A percentile compares a stretch with the other conserved stretches of the same genome.
phyloP scores from a whole-genome alignment of 2,329 filamentous ascomycete genomes.

The Colletotrichum sp. region DNA sequence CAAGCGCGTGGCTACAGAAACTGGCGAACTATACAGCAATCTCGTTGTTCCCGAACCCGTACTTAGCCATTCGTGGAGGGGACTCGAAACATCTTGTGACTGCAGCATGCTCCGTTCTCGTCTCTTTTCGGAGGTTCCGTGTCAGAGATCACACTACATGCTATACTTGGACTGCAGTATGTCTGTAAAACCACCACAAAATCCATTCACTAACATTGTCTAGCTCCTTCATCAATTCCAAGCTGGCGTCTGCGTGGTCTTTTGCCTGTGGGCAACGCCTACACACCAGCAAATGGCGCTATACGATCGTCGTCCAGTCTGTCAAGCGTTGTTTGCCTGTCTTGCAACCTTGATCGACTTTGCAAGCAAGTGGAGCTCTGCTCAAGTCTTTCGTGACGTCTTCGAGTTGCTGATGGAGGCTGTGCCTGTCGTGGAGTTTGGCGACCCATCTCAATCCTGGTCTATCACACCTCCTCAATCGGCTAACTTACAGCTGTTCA shows the following conservation, averaged over 20 bases:
- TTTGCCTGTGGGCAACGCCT: not conserved
- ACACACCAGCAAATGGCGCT: not conserved
- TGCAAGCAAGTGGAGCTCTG: not conserved
- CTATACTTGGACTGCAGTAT: not conserved
- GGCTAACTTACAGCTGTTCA: not conserved
- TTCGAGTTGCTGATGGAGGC: not conserved
- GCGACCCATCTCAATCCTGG: not conserved
- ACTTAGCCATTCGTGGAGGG: not conserved
- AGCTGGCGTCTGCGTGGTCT: not conserved
- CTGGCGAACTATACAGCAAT: not conserved
- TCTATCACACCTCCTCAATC: not conserved
- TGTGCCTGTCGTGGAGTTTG: not conserved
- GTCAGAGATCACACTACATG: not conserved
- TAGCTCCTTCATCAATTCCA: not conserved
- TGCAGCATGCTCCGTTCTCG: not conserved
- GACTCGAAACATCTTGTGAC: not conserved
- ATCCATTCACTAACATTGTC: not conserved
- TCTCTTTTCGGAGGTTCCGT: not conserved
- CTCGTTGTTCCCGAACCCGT: not conserved
- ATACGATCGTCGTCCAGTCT: not conserved
- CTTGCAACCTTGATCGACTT: not conserved
- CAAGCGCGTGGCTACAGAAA: not conserved
- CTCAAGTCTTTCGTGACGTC: not conserved
- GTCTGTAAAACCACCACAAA: fast-evolving
- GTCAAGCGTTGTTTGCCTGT: not conserved